Base-by-base conservation (phyloP, 2,329 filamentous ascomycete genomes). In the Fusarium staphyleae region DNA sequence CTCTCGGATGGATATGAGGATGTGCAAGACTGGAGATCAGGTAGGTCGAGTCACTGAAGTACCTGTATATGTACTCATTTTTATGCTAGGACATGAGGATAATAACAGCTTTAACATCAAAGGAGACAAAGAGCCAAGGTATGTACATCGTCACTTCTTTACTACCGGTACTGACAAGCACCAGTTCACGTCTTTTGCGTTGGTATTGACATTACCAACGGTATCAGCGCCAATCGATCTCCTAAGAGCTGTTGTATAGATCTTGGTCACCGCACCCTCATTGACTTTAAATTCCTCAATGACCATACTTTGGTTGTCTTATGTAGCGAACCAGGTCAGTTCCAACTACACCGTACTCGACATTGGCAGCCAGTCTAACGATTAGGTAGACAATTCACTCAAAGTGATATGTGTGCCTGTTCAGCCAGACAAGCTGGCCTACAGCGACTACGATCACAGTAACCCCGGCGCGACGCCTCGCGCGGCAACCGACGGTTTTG, bases 241-340 rank as follows among this genome's bases (percentile, higher is more conserved):
- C 75, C 75, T 2, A 69, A 70, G n/a, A 70, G 72, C 4, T 75
- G 77, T 29, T 67, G 70, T 18, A 57, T 85, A 8, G 70, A 71
- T 26, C 70, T 84, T 2, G 74, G 70, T 1, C 66, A 73, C 5
- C 74, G 73, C 10, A 73, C 70, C n/a, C 72, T 87, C 13, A 70
- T 84, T 15, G 87, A 91, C 67, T 70, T 88, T 12, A 87, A 87
- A 66, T 91, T 92, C 65, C 78, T 90, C 35, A 80, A 88, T 63
- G 83, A 88, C 48, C 72, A 78, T 11, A 78, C 75, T 0, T 69
- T 92, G 2, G 77, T 91, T 46, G 62, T 90, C 2, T 78, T 92
- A 2, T 72, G 82, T 81, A 72, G 66, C 69, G 35, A 61, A 45
- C 18, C 67, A 64, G 75, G 80, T 78, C 66, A 34, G 62, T 56